Conservation (phyloP, 768 basidiomycete species). For the Hebeloma cylindrosporum region DNA sequence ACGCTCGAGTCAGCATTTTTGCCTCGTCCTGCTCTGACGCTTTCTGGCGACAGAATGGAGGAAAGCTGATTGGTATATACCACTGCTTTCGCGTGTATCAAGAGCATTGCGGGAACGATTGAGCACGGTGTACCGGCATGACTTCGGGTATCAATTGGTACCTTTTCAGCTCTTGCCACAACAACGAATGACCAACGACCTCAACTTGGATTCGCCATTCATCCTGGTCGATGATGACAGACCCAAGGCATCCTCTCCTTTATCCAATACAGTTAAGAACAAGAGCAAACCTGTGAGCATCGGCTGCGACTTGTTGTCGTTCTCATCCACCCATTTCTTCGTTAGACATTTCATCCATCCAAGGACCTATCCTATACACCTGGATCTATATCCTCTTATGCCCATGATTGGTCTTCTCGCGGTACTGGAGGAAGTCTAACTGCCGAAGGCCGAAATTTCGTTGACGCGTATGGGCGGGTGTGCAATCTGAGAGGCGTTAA, state of each 20-base stretch:
- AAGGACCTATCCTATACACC: slow-evolving; percentile 40
- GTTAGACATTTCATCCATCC: slow-evolving; percentile 46
- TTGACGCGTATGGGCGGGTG: slow-evolving; percentile 79
- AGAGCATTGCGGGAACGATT: too few species aligned
- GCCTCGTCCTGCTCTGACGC: too few species aligned
- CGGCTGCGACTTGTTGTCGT: not conserved
- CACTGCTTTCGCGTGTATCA: too few species aligned
- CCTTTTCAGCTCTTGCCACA: too few species aligned
- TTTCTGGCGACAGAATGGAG: too few species aligned
- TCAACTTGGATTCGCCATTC: slow-evolving; percentile 50
- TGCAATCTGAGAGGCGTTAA: slow-evolving; percentile 85
- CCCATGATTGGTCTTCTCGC: slow-evolving; percentile 68
- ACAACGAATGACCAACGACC: too few species aligned
- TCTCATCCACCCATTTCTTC: not conserved
- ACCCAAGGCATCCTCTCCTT: not conserved
- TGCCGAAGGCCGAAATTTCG: slow-evolving; percentile 75
- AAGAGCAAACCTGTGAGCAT: not conserved
- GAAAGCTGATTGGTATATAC: too few species aligned
- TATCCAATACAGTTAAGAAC: not conserved
- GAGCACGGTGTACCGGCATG: too few species aligned
- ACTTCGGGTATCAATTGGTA: too few species aligned
- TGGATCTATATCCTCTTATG: slow-evolving; percentile 52
- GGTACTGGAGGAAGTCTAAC: slow-evolving; percentile 57
- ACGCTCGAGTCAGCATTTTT: too few species aligned
- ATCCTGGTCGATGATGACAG: slow-evolving; percentile 40